Base-by-base conservation (phyloP, 345 rosid species). In the Moricandia arvensis region DNA sequence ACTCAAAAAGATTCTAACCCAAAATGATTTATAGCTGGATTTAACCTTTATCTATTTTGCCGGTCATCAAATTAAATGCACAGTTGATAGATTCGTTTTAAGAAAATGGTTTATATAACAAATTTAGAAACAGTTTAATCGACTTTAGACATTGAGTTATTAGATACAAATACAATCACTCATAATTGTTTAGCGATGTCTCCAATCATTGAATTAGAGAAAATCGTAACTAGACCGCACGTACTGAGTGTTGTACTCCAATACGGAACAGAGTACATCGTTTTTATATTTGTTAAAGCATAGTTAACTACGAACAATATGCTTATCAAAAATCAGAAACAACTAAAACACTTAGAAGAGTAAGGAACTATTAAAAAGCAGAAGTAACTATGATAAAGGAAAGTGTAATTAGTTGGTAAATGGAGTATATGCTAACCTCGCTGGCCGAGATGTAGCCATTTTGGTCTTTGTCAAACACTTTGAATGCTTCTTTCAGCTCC, bases 181-280 rank as follows among this genome's bases (percentile, higher is more conserved):
- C 54, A 16, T 7, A 71, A 59, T 12, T 38, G 30, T 18, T 35
- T 9, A 21, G 21, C n/a, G 4, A 29, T 69, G 62, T 15, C 15
- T 61, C 68, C 27, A 62, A 53, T 62, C 47, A 54, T 76, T 38
- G 45, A 60, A 18, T 26, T 35, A 16, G 35, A 35, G 8, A 33
- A 54, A 51, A 16, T 27, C 68, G 8, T 11, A 68, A 59, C 33
- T 37, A 61, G 74, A 18, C 34, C 75, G 37, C 59, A 63, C 80
- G 71, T 55, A 70, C 66, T n/a, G 24, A 61, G 31, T 34, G 62
- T 47, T 75, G 49, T 66, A 41, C 49, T 59, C 26, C 43, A 55
- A 18, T 8, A 8, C 51, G 49, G 21, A 64, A 12, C 13, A 21
- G 54, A 26, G 57, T 38, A 8, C 66, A 30, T 66, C 51, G 26